Conservation (phyloP, 306 rosid genomes). For the Psophocarpus tetragonolobus region DNA sequence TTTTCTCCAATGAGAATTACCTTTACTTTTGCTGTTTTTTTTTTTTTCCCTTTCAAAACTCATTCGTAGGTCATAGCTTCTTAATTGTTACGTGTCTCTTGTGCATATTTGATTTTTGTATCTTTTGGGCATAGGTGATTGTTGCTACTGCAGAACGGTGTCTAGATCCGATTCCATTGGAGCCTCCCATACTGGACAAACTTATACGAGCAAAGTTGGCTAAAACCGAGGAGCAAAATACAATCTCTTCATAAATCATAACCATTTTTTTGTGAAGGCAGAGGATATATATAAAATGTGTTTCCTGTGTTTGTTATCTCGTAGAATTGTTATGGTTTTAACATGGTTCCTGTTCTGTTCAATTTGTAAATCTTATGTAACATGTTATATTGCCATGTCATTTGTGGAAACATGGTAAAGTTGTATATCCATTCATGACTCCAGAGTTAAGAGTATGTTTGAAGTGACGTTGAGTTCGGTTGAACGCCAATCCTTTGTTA, state of each 20-base stretch:
- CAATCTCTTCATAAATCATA: slow-evolving; percentile 47
- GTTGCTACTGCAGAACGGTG: slow-evolving; percentile 91
- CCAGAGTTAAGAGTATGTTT: no score
- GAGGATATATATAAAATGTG: background rate
- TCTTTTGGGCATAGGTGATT: slow-evolving; percentile 62
- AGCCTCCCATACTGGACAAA: slow-evolving; percentile 84
- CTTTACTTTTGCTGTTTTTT: background rate
- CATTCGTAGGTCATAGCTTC: background rate
- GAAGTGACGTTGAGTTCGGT: no score
- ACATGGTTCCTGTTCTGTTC: slow-evolving; percentile 8
- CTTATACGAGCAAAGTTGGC: slow-evolving; percentile 82
- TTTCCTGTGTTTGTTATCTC: slow-evolving; percentile 17
- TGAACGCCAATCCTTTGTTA: no score
- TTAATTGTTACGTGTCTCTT: slow-evolving; percentile 2
- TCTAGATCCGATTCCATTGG: slow-evolving; percentile 85
- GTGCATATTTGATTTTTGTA: slow-evolving; percentile 2
- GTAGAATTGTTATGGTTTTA: slow-evolving; percentile 23
- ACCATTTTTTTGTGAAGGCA: slow-evolving; percentile 21
- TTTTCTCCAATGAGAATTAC: background rate
- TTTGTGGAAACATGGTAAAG: background rate
- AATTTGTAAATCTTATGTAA: slow-evolving; percentile 42
- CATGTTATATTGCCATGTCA: slow-evolving; percentile 16
- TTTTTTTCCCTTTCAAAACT: background rate
- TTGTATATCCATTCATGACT: background rate
- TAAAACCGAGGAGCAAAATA: slow-evolving; percentile 54